Percentiles rank a stretch among this genome's conserved stretches.
Evolutionary conservation across 345 rosid genomes (phyloP).

Genomic region (Erucastrum elatum): DNA sequence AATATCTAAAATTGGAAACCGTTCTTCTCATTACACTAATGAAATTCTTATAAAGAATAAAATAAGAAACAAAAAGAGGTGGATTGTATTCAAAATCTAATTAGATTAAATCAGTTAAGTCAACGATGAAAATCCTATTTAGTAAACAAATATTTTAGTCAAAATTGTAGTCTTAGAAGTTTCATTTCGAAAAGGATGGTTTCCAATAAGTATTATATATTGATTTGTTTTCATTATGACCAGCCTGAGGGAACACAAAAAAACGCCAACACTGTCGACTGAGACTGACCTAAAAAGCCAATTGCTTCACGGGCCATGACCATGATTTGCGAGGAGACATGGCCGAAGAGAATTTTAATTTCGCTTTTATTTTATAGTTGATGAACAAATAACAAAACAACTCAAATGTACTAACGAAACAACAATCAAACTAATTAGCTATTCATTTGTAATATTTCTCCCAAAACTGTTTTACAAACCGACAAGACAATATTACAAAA

Average conservation of each 20-base stretch:
- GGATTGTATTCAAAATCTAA: not conserved
- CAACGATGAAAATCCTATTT: not conserved
- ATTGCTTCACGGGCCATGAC: constrained; percentile 45
- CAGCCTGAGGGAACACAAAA: not conserved
- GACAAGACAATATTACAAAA: not conserved
- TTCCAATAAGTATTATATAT: not conserved
- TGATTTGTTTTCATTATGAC: constrained; percentile 3
- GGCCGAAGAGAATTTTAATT: constrained; percentile 49
- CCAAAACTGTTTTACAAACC: not conserved
- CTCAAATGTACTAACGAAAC: not conserved
- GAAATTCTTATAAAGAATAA: not conserved
- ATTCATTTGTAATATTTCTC: not conserved
- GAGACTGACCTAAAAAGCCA: not conserved
- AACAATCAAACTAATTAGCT: not conserved
- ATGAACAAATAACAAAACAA: not conserved
- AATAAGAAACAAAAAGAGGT: not conserved
- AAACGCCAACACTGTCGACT: not conserved
- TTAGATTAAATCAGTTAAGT: not conserved
- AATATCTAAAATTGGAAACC: not conserved
- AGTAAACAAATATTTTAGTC: constrained; percentile 5
- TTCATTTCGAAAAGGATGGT: constrained; percentile 12
- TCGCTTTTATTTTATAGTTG: constrained; percentile 15
- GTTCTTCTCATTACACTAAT: not conserved
- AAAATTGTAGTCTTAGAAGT: not conserved
- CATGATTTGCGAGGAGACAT: constrained; percentile 20